Evolutionary conservation across 805 yeast species (phyloP).

Genomic region (Sungouiozyma intestinalis): DNA sequence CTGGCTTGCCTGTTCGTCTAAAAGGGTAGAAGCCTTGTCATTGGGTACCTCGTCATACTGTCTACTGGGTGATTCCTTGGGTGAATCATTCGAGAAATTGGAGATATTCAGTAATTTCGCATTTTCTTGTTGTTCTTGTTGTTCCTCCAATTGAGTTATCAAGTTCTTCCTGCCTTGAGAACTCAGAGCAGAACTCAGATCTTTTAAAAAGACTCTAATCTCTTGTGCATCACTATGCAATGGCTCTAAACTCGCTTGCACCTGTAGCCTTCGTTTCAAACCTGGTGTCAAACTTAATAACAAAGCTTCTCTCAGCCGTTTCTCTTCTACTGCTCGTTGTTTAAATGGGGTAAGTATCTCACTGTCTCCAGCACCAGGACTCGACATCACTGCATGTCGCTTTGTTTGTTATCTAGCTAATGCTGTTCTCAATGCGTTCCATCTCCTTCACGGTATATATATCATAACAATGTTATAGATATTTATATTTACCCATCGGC

Average conservation of each 20-base stretch:
- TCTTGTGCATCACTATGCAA: slow-evolving; percentile 11
- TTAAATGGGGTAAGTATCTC: slow-evolving; percentile 17
- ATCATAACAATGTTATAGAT: no score
- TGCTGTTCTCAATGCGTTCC: no score
- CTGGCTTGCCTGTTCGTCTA: no score
- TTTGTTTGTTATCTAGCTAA: no score
- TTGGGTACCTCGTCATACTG: no score
- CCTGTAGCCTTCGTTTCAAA: slow-evolving; percentile 8
- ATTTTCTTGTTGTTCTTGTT: background rate
- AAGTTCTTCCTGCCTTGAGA: slow-evolving; percentile 10
- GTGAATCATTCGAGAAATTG: background rate
- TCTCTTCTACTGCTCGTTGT: slow-evolving; percentile 18
- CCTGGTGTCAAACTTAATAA: slow-evolving; percentile 17
- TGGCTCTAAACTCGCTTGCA: slow-evolving; percentile 6
- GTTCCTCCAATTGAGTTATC: slow-evolving; percentile 2
- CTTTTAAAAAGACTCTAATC: slow-evolving; percentile 13
- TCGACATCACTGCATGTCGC: background rate
- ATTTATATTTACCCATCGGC: no score
- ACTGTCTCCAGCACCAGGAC: slow-evolving; percentile 1
- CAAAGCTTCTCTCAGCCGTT: slow-evolving; percentile 12
- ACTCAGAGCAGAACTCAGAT: slow-evolving; percentile 17
- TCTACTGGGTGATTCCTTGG: background rate
- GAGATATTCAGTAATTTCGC: background rate
- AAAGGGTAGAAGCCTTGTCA: no score
- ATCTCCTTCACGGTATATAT: no score